A percentile compares a stretch with the other conserved stretches of the same genome.
Evolutionary conservation across 2,329 filamentous ascomycete genomes (phyloP).

Genomic region (Daldinia sp.): DNA sequence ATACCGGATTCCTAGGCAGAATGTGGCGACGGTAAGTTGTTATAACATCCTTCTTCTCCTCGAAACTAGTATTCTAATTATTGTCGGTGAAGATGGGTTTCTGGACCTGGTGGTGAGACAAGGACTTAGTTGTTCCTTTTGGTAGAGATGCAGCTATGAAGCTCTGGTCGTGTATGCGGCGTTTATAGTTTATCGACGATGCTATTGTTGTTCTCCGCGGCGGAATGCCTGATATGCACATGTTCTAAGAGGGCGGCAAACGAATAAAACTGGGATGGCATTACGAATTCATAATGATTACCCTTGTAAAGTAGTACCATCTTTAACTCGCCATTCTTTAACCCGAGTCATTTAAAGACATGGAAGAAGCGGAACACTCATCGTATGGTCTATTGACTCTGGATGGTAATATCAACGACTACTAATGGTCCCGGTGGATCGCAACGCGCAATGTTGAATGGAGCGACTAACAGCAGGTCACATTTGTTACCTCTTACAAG

Average conservation of each 20-base stretch:
- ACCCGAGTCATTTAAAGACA: background rate
- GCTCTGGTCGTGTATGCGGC: background rate
- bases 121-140: background rate
- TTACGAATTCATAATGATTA: background rate
- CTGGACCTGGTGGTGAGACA: background rate
- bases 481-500: background rate
- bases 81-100: constrained; percentile 8
- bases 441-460: background rate
- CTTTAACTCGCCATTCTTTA: background rate
- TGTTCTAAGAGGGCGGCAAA: background rate
- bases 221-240: background rate
- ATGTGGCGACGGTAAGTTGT: constrained; percentile 25
- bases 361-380: background rate
- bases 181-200: background rate
- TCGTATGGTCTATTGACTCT: background rate
- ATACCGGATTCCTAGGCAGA: constrained; percentile 7
- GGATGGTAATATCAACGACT: background rate
- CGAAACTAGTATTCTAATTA: constrained; percentile 1
- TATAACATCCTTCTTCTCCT: background rate
- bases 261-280: background rate
- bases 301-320: background rate
- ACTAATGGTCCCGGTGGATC: background rate
- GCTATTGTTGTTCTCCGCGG: background rate
- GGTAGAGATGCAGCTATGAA: background rate
- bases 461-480: background rate